Evolutionary conservation across 2,329 filamentous ascomycete species (phyloP), one percentile per base, ranked within the genome.

Genomic region (Rugonectria rugulosa): DNA sequence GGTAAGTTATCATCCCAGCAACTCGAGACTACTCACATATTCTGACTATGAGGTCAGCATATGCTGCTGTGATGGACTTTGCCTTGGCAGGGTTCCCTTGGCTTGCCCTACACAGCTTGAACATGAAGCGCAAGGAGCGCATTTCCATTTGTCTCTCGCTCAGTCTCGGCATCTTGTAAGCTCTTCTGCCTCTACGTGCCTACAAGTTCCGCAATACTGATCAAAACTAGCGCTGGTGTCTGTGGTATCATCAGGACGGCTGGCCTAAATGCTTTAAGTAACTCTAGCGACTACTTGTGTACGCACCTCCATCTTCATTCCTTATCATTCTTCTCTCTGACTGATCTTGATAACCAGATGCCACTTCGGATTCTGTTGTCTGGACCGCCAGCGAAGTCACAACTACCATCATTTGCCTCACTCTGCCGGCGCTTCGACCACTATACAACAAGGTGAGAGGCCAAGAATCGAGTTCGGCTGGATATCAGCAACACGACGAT

Each of bases 371-470:
- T 37, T 58, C 52, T 2, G 56, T 56, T 19, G 51, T 58, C 26
- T 58, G 56, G 56, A 58, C 56, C n/a, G 56, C 56, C 20, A 58
- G 56, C 31, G 56, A 58, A 56, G 56, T 58, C 15, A 58, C 56
- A 7, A 56, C 52, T 5, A 59, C 52, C 7, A 48, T 59, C 8
- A 43, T 59, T 26, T 59, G 56, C 26, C 26, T 59, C 21, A 52
- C 52, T 9, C 56, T 53, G 10, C 56, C 56, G 6, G 56, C 52
- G 2, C 46, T 59, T 5, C 46, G 52, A 27, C 52, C 56, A 2
- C 32, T 58, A 1, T 57, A 55, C 29, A 56, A 57, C 43, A 60
- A 56, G 31, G 9, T 62, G 12, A 46, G 53, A 3, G 54, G 57
- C 14, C 43, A 53, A 15, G 57, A 58, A 10, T 60, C 57, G 11